Evolutionary conservation across 305 asterid genomes (phyloP), one percentile per base, ranked within the genome.

Genomic region (Solanum hybrid): DNA sequence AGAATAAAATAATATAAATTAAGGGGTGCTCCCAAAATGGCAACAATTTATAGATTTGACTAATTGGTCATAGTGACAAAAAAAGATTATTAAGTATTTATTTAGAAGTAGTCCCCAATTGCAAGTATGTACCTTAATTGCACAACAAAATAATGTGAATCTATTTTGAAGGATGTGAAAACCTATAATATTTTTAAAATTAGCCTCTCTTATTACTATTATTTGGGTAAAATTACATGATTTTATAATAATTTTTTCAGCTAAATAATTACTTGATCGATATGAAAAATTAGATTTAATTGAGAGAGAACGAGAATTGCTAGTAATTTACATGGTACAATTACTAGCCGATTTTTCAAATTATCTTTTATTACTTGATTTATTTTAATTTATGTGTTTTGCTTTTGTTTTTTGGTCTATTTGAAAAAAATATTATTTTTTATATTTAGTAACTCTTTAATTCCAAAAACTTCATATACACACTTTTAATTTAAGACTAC

Each of bases 11-110:
- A 75, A 27, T 16, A 86, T 72, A 71, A 86, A 66, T 46, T 12
- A 29, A 73, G 42, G 32, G 22, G 76, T 87, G 89, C 89, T 40
- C 89, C 89, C 85, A 87, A 73, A 38, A 76, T 73, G 89, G 32
- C 85, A 38, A 72, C 85, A 87, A 85, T 51, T 84, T 84, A 51
- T 10, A 20, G 36, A 84, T 26, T 46, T 84, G 42, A 10, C 31
- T 46, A 84, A 78, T 78, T 78, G 87, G 42, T 84, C 87, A 51
- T 84, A 56, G 87, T 22, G 87, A 85, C 87, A 85, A 85, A 17
- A 56, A 31, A 5, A 31, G 42, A 56, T 31, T 14, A 84, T 84
- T 51, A 85, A 85, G 6, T 37, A 36, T 79, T 22, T 46, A 84
- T 51, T 84, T 84, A 46, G 5, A 84, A 29, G 73, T 51, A 84